Base-by-base conservation (phyloP, 2,329 filamentous ascomycete genomes). In the Lasiodiplodia citricola region DNA sequence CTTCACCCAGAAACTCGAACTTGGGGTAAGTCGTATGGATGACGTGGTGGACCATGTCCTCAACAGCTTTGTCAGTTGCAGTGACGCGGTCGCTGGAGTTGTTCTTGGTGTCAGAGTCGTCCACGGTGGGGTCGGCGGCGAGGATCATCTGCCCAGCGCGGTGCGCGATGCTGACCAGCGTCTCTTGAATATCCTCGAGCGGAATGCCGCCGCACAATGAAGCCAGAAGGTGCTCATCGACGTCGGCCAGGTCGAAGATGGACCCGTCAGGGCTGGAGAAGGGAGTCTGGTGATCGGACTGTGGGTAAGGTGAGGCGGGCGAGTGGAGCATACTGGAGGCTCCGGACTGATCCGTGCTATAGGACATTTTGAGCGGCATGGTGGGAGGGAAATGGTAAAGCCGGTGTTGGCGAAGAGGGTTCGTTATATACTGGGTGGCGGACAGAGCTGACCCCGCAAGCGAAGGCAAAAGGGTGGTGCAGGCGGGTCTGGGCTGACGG, bases 61-160 rank as follows among this genome's bases (percentile, higher is more conserved):
- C 86, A 6, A 87, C 83, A 1, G 84, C 83, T 62, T 82, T 83
- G 75, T 88, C 86, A 68, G 85, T 87, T 69, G 84, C 81, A 1
- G 86, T 87, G 50, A 88, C 86, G 2, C 86, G 77, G 70, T 88
- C 86, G 18, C 83, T 83, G 50, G 82, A 74, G 69, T 80, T 81
- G 68, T 78, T 78, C 70, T 81, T 80, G 2, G 71, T 73, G 8
- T 72, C 66, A 1, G 78, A 74, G 21, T 74, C 71, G 13, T 71
- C 71, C 31, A 75, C 68, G 2, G 70, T 71, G 4, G 71, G 72
- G 54, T 79, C 76, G 16, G 78, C 78, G 6, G 70, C 72, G 5
- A 77, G 55, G 75, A 80, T 80, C 70, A 78, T 79, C 2, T 72
- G 69, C 3, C 78, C 78, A 1, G 73, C 78, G 1, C 68, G 70